Evolutionary conservation across 768 basidiomycete genomes (phyloP).

Genomic region (Tylopilus subfusipes): DNA sequence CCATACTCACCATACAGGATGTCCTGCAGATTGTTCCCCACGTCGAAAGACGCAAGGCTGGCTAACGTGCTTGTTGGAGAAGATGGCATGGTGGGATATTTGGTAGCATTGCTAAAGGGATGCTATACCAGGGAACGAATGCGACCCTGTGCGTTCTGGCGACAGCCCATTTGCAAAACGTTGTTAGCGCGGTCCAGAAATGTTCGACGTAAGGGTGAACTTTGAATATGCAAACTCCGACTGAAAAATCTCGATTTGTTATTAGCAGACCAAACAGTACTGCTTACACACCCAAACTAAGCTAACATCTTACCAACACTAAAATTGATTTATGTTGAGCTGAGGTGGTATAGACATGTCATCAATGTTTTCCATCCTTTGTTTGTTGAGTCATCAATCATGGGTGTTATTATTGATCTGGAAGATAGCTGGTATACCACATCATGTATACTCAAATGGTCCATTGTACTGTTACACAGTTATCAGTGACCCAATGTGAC

Average conservation of each 20-base stretch:
- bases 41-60: background rate
- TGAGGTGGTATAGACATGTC: background rate
- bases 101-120: no score
- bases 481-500: background rate
- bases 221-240: no score
- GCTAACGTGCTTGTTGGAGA: fast-evolving
- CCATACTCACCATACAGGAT: background rate
- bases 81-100: no score
- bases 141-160: no score
- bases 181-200: no score
- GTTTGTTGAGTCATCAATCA: background rate
- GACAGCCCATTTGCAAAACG: no score
- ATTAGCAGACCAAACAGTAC: no score
- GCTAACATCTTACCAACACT: background rate
- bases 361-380: background rate
- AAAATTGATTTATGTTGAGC: background rate
- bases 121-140: no score
- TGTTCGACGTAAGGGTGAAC: no score
- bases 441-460: background rate
- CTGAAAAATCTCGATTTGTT: no score
- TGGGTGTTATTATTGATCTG: background rate
- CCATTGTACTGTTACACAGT: background rate
- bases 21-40: background rate
- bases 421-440: background rate
- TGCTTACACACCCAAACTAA: background rate